Evolutionary conservation across 176 grass and related monocot species (phyloP).

Genomic region (Carex scoparia): DNA sequence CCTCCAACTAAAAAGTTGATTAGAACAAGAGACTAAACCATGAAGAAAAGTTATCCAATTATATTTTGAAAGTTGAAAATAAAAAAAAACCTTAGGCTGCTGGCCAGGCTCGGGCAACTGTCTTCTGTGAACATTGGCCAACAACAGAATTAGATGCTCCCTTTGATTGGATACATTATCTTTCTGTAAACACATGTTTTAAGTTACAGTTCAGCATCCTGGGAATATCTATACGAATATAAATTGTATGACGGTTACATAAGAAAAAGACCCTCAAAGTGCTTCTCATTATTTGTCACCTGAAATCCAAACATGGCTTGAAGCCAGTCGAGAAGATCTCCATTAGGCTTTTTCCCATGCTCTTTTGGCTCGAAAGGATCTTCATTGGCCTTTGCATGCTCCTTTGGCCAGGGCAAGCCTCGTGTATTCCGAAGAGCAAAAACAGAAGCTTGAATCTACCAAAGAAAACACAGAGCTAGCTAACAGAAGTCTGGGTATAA

Average conservation of each 20-base stretch:
- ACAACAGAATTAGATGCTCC: slow-evolving; percentile 86
- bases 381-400: slow-evolving; percentile 31
- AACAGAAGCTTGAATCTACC: slow-evolving; percentile 86
- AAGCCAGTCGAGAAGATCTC: slow-evolving; percentile 93
- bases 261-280: background rate
- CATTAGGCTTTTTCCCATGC: slow-evolving; percentile 46
- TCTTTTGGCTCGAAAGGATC: slow-evolving; percentile 29
- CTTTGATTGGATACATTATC: slow-evolving; percentile 95
- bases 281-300: slow-evolving; percentile 36
- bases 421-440: slow-evolving; percentile 74
- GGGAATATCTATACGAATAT: background rate
- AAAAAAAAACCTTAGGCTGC: slow-evolving; percentile 63
- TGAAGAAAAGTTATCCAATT: background rate
- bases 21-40: slow-evolving; percentile 8
- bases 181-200: slow-evolving; percentile 41
- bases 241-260: background rate
- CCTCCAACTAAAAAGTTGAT: slow-evolving; percentile 56
- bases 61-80: background rate
- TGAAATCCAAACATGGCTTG: slow-evolving; percentile 97
- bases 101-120: slow-evolving; percentile 56
- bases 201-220: background rate
- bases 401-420: slow-evolving; percentile 93
- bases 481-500: background rate
- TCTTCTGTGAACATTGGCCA: slow-evolving; percentile 93
- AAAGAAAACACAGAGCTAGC: background rate